Evolutionary conservation across 345 rosid genomes (phyloP), one percentile per base, ranked within the genome.

Genomic region (Arabidopsis arenosa): DNA sequence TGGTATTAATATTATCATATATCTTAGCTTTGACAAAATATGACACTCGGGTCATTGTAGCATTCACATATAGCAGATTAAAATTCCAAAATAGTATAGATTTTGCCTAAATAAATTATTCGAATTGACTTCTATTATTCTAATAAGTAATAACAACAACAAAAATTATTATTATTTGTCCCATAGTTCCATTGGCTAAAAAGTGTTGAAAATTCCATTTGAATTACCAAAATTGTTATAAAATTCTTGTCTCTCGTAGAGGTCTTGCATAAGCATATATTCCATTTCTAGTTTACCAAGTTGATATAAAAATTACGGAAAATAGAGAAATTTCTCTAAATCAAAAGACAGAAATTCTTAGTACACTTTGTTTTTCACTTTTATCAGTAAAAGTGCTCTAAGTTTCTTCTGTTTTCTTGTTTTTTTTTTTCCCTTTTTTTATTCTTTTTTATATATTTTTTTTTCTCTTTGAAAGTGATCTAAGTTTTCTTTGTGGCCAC

Each of bases 401-500:
- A 45, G 28, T 9, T 33, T 45, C 14, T 10, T 4, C 14, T 56
- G 7, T 17, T 33, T 7, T 3, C 0, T 56, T 32, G 2, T 18
- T 18, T 18, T 18, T 18, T 18, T 56, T 12, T 17, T 33, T 7
- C 8, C 0, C 32, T 32, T 4, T 18, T 18, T 1, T 18, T 18
- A 0, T 18, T 18, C 21, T 18, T 18, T 18, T 18, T 18, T 18
- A 18, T 18, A 18, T 18, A 18, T 43, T 30, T 30, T n/a, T 1
- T 57, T 7, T 5, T 47, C 4, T 58, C 7, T 44, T 12, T 18
- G 14, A 10, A 47, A 39, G 5, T 63, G 40, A 30, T 12, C n/a
- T 7, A 63, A 39, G 62, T 8, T 63, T 65, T 28, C 78, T 56
- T 56, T 66, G 66, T 74, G 51, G 72, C 51, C 72, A 74, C 72